A percentile compares a stretch with the other conserved stretches of the same genome.
These are phyloP conservation scores for Allomyces arbusculus DNA, from an alignment of 192 early-diverging fungal species.

Conservation along the genomic window DNA sequence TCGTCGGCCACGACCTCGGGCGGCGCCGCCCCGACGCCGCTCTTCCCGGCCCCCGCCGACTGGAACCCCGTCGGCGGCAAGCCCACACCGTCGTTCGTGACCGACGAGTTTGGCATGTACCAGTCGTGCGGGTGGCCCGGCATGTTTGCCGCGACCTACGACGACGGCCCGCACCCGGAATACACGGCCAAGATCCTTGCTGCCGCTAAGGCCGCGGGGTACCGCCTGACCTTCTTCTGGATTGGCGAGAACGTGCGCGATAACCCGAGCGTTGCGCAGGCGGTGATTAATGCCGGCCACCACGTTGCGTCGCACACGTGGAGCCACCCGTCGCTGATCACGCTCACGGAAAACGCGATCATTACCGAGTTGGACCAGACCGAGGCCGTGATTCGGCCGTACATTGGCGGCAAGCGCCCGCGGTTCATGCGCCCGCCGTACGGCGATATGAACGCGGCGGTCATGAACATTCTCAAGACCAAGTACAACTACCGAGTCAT, in stretches of 20 bases:
- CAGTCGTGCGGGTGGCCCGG: no score
- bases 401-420: no score
- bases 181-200: slow-evolving; percentile 21
- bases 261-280: slow-evolving; percentile 19
- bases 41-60: no score
- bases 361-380: slow-evolving; percentile 37
- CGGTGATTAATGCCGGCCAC: slow-evolving; percentile 31
- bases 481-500: no score
- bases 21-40: no score
- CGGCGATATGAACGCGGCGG: no score
- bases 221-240: slow-evolving; percentile 28
- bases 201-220: slow-evolving; percentile 22
- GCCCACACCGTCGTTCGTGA: no score
- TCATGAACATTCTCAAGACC: no score
- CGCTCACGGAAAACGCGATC: slow-evolving; percentile 19
- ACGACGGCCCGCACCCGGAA: slow-evolving; percentile 38
- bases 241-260: slow-evolving; percentile 35
- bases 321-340: slow-evolving; percentile 31
- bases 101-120: no score
- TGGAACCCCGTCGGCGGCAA: no score
- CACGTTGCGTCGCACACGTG: slow-evolving; percentile 39
- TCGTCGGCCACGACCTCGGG: no score
- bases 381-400: slow-evolving; percentile 20
- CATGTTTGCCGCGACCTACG: slow-evolving; percentile 19
- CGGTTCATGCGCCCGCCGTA: no score